These are phyloP conservation scores for Amoeboaphelidium protococcarum DNA, from an alignment of 371 early-diverging fungal genomes.

Conservation along the genomic window DNA sequence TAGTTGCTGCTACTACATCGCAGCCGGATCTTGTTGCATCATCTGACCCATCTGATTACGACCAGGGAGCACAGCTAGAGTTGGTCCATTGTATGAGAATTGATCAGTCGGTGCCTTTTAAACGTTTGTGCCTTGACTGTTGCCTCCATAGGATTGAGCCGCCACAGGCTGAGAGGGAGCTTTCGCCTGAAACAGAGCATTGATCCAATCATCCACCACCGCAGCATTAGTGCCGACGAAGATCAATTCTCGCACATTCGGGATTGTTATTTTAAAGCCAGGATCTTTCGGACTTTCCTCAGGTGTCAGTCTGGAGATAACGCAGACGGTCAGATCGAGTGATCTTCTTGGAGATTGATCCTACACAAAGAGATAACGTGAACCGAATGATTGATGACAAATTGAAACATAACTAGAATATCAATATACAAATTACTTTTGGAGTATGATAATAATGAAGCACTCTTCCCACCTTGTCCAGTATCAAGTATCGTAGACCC, in stretches of 20 bases:
- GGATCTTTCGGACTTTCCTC: background rate
- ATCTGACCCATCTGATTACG: no score
- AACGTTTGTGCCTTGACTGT: no score
- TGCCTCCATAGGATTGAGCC: no score
- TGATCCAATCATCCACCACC: background rate
- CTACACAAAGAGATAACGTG: no score
- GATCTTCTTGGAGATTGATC: background rate
- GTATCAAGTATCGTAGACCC: background rate
- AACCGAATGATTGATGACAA: no score
- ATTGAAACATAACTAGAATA: no score
- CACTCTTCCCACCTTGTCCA: background rate
- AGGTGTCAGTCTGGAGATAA: background rate
- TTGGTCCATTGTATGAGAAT: background rate
- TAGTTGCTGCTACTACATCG: no score
- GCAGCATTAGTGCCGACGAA: background rate
- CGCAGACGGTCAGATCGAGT: background rate
- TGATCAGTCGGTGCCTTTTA: background rate
- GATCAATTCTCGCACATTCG: background rate
- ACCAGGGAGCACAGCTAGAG: background rate
- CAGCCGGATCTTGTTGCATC: no score
- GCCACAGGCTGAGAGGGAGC: no score
- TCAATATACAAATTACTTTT: no score
- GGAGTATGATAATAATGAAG: background rate
- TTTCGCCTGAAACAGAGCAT: background rate
- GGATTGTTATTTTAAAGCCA: background rate